Percentiles rank a stretch among this genome's conserved stretches.
Evolutionary conservation across 805 yeast genomes (phyloP).

Genomic region (Teunomyces pallodes): DNA sequence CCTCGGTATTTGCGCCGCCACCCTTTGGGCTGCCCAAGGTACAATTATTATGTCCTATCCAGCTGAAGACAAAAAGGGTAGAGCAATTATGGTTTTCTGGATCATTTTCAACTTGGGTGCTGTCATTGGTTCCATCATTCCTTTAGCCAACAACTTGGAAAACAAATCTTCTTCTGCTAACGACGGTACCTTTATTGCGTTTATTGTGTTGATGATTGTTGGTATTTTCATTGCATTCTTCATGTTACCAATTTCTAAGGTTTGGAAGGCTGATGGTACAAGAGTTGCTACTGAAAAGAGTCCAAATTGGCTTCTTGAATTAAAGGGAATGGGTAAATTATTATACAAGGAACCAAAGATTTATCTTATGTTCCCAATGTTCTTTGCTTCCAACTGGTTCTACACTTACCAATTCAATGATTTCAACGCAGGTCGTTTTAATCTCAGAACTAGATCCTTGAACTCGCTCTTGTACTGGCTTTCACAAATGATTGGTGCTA

Average conservation of each 20-base stretch:
- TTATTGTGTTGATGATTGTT: constrained; percentile 47
- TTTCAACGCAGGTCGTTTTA: constrained; percentile 54
- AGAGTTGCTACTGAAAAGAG: constrained; percentile 43
- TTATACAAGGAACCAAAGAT: constrained; percentile 44
- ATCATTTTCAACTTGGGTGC: constrained; percentile 60
- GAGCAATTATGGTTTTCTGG: constrained; percentile 56
- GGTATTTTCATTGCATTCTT: constrained; percentile 46
- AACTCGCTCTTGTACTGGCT: constrained; percentile 62
- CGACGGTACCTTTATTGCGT: constrained; percentile 55
- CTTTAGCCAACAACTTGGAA: constrained; percentile 52
- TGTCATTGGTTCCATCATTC: constrained; percentile 57
- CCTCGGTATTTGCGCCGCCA: constrained; percentile 54
- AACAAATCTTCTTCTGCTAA: constrained; percentile 31
- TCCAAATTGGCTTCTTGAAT: constrained; percentile 47
- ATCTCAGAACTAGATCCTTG: constrained; percentile 58
- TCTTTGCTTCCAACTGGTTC: constrained; percentile 64
- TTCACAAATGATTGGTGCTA: constrained; percentile 58
- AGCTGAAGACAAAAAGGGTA: constrained; percentile 51
- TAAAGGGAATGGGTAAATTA: constrained; percentile 37
- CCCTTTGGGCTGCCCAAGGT: constrained; percentile 61
- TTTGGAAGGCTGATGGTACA: constrained; percentile 49
- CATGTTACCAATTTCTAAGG: constrained; percentile 49
- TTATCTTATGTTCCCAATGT: constrained; percentile 55
- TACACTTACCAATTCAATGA: constrained; percentile 64
- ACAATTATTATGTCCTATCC: constrained; percentile 58